phyloP scores from a whole-genome alignment of 495 filamentous ascomycete genomes.

The Friedmanniomyces simplex region DNA sequence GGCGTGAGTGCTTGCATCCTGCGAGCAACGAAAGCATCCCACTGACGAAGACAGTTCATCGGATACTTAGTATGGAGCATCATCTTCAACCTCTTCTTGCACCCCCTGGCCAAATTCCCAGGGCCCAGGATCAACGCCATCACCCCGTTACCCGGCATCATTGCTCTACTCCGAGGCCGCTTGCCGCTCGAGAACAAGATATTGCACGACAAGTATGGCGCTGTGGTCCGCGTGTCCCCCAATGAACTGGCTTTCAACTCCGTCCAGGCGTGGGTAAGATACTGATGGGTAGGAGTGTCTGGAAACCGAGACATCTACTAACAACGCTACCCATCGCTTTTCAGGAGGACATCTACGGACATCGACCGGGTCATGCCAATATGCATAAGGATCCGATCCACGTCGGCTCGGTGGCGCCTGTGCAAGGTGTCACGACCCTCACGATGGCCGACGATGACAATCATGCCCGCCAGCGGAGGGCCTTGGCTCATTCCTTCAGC shows the following conservation, averaged over 20 bases:
- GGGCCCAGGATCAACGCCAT: constrained; percentile 21
- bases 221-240: constrained; percentile 24
- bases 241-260: constrained; percentile 28
- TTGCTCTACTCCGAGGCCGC: constrained; percentile 18
- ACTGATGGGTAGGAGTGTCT: not conserved
- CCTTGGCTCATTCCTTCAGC: constrained; percentile 26
- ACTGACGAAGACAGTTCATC: constrained; percentile 2
- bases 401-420: constrained; percentile 25
- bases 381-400: constrained; percentile 31
- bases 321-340: too few relatives aligned
- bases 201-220: constrained; percentile 27
- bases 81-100: constrained; percentile 24
- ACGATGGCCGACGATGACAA: constrained; percentile 27
- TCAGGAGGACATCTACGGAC: constrained; percentile 25
- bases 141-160: constrained; percentile 19
- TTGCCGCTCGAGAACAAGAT: constrained; percentile 21
- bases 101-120: constrained; percentile 24
- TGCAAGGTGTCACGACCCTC: constrained; percentile 27
- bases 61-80: not conserved
- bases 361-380: constrained; percentile 18
- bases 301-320: not conserved
- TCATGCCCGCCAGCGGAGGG: constrained; percentile 26
- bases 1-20: not conserved
- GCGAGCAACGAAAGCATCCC: not conserved
- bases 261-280: constrained; percentile 16